These are phyloP conservation scores for Marchantia paleacea DNA, from an alignment of 225 moss, liverwort and hornwort species.

Conservation along the genomic window DNA sequence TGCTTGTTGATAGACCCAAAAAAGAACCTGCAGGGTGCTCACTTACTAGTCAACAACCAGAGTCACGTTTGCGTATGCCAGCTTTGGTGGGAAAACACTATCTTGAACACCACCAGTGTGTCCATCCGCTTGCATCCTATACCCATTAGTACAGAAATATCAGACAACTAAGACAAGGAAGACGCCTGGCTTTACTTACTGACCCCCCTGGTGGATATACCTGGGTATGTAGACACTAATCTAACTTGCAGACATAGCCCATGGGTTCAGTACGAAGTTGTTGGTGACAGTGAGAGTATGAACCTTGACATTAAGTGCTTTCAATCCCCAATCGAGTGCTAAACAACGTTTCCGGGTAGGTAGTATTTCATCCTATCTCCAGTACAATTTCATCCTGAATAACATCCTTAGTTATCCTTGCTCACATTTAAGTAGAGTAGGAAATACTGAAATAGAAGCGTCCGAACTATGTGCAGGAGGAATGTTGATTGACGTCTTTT, in stretches of 20 bases:
- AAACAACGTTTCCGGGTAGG: neutral
- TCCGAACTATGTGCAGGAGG: neutral
- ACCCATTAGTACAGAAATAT: neutral
- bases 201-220: neutral
- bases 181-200: neutral
- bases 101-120: slow-evolving; percentile 8
- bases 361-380: neutral
- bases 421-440: neutral
- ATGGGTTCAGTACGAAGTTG: neutral
- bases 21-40: neutral
- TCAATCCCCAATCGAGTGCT: neutral
- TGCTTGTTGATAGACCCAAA: neutral
- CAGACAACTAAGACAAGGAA: neutral
- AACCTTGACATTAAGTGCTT: neutral
- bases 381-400: neutral
- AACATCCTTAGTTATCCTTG: neutral
- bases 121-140: neutral
- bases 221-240: neutral
- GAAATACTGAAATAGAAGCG: neutral
- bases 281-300: neutral
- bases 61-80: neutral
- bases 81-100: neutral
- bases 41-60: neutral
- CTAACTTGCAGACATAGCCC: neutral
- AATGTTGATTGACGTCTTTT: neutral